A percentile compares a stretch with the other conserved stretches of the same genome.
These are phyloP conservation scores for Magnusiomyces paraingens DNA, from an alignment of 1,139 yeast genomes.

Conservation along the genomic window DNA sequence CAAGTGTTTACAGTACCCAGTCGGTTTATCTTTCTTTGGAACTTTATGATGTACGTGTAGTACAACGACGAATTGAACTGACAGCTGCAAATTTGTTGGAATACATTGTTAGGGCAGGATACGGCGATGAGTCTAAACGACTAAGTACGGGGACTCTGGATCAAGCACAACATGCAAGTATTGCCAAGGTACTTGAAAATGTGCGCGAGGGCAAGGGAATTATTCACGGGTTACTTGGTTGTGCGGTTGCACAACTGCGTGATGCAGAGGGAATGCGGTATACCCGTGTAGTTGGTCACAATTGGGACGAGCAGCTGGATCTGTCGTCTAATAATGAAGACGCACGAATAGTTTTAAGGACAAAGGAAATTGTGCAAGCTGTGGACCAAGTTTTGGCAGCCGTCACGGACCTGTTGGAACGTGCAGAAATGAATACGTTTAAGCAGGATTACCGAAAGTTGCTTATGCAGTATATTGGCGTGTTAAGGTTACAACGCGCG, in stretches of 20 bases:
- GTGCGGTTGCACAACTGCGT: conserved; percentile 5
- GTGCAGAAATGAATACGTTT: conserved; percentile 17
- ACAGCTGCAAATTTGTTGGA: conserved; percentile 23
- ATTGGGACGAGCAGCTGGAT: background rate
- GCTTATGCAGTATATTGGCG: conserved; percentile 25
- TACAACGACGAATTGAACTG: conserved; percentile 23
- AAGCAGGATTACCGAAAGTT: conserved; percentile 24
- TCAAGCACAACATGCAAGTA: conserved; percentile 14
- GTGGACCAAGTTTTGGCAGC: conserved; percentile 19
- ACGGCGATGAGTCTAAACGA: background rate
- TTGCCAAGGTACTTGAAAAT: background rate
- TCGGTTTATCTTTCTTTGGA: conserved; percentile 16
- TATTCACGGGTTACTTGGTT: background rate
- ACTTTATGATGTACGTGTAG: conserved; percentile 20
- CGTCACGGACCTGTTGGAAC: conserved; percentile 16
- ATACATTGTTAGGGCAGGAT: conserved; percentile 13
- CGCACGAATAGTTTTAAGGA: background rate
- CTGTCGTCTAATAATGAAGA: background rate
- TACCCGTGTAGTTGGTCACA: background rate
- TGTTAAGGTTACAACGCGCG: conserved; percentile 22
- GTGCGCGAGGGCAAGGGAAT: background rate
- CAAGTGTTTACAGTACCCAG: background rate
- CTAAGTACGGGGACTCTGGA: conserved; percentile 6
- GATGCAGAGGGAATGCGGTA: conserved; percentile 2
- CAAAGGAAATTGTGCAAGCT: conserved; percentile 15